Evolutionary conservation across 164 flowering plant genomes (phyloP), one percentile per base, ranked within the genome.

Genomic region (Chimonanthus praecox): DNA sequence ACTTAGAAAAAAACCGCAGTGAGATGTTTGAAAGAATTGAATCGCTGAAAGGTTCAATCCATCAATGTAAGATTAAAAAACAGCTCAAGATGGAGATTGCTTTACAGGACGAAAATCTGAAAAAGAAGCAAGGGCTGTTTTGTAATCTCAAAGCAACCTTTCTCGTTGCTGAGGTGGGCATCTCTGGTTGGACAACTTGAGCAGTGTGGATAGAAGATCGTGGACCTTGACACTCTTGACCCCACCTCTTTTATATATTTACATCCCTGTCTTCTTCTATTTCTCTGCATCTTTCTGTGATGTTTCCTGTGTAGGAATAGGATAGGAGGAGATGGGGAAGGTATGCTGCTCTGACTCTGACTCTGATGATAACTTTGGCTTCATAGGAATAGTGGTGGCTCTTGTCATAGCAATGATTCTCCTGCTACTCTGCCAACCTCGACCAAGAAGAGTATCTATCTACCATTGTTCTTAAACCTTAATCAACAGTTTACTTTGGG

Each of bases 341-440:
- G 7, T 49, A 8, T 69, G 71, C 11, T 69, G 71, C 71, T 49
- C 58, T 13, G 61, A 8, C 71, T 49, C 58, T 13, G 61, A 8
- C 62, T 49, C 60, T 10, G 61, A 33, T 13, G 62, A 69, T 11
- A 21, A 21, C 61, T 18, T 69, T 13, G 62, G 46, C 20, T 1
- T 69, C 15, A 69, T 50, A 8, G 71, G 62, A 43, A 2, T 69
- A 45, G 71, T 51, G 61, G 47, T 51, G 71, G 71, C 71, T 50
- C 61, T 69, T 7, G 44, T 15, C n/a, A 69, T 69, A 21, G 71
- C 71, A 7, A 69, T 69, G 61, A 45, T 69, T 15, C 71, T 69
- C 71, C 15, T 69, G 45, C 61, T 69, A 51, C 71, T 69, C 18
- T 69, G 71, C 60, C 71, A 69, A 50, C 61, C 62, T 3, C 71